Evolutionary conservation across 345 rosid species (phyloP), one percentile per base, ranked within the genome.

Genomic region (Aethionema arabicum): DNA sequence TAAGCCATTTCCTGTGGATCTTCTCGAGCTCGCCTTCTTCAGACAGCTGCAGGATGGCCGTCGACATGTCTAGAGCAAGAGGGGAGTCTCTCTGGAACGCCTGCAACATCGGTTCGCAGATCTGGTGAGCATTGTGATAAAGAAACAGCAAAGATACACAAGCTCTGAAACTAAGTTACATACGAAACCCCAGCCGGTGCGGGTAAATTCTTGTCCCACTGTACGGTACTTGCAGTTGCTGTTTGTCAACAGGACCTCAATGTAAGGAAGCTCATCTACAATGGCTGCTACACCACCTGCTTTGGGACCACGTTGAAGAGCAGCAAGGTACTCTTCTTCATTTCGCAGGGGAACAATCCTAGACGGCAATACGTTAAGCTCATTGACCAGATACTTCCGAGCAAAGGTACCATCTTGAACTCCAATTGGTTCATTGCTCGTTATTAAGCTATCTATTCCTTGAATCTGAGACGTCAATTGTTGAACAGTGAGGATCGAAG

Each of bases 151-250:
- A 38, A 31, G 48, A 52, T 11, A 31, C 9, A 16, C 11, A 61
- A 46, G 52, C 49, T 16, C 12, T 7, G 36, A 60, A 60, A 45
- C 7, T 11, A 10, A 11, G 21, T 8, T 67, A 85, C 98, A 85
- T 81, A 92, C 98, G 55, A 93, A 89, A 64, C 99, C 99, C 99
- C 97, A 90, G 53, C 99, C 97, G 42, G 88, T 84, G 72, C 85
- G 89, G n/a, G 99, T 89, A 73, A 93, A 93, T 68, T 89, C 97
- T 76, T 85, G 88, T n/a, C 99, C 99, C 12, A 93, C 97, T 8
- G 85, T 89, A 66, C 82, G 79, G 81, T 68, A 93, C 48, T 41
- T 44, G 70, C 99, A 89, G 45, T 81, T 82, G 46, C 85, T 55
- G 70, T 16, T 78, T 55, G 97, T 44, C 75, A 93, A 57, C 69